phyloP scores from a whole-genome alignment of 2,329 filamentous ascomycete species.

The Penicillium thymicola region DNA sequence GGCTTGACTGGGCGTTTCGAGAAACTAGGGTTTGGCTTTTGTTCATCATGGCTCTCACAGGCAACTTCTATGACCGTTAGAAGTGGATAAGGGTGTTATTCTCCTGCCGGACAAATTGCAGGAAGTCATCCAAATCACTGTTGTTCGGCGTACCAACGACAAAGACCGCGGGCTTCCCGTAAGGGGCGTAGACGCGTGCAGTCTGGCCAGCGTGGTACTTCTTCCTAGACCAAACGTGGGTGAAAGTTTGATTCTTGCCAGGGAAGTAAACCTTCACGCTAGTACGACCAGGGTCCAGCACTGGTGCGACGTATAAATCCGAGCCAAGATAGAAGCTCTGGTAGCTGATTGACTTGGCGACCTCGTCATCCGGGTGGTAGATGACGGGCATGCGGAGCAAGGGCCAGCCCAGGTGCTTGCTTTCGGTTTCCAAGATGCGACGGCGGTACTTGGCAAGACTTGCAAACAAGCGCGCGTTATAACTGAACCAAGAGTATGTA shows the following conservation, averaged over 20 bases:
- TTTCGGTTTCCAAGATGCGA: constrained; percentile 26
- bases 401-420: constrained; percentile 21
- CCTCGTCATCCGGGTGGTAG: constrained; percentile 19
- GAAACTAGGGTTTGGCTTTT: not conserved
- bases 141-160: constrained; percentile 17
- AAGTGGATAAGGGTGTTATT: constrained; percentile 16
- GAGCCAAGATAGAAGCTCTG: constrained; percentile 24
- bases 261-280: constrained; percentile 21
- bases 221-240: constrained; percentile 19
- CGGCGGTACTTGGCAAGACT: constrained; percentile 34
- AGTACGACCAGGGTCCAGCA: constrained; percentile 17
- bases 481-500: constrained; percentile 34
- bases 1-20: too few relatives aligned
- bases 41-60: not conserved
- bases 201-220: constrained; percentile 18
- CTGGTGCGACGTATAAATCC: constrained; percentile 24
- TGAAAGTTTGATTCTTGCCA: constrained; percentile 14
- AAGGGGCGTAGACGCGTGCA: constrained; percentile 12
- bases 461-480: constrained; percentile 37
- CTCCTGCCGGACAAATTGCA: constrained; percentile 19
- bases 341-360: constrained; percentile 22
- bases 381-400: constrained; percentile 25
- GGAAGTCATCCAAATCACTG: constrained; percentile 16
- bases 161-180: constrained; percentile 23
- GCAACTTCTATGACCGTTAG: not conserved